These are phyloP conservation scores for Cordyceps fumosorosea DNA, from an alignment of 2,329 filamentous ascomycete species.

Conservation along the genomic window DNA sequence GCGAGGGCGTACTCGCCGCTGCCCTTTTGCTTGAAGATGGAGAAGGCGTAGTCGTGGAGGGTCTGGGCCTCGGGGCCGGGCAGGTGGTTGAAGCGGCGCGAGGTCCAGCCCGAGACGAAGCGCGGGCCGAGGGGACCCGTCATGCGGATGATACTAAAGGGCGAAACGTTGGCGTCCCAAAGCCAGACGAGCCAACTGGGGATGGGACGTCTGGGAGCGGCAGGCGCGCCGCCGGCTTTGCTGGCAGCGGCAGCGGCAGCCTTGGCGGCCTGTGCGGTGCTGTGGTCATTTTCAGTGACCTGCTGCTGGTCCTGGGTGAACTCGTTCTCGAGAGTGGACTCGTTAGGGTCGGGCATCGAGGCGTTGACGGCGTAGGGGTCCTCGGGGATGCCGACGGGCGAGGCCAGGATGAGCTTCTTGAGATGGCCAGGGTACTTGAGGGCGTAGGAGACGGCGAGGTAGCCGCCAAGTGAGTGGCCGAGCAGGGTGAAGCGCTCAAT, in stretches of 20 bases:
- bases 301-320: slow-evolving; percentile 67
- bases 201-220: slow-evolving; percentile 47
- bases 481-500: slow-evolving; percentile 91
- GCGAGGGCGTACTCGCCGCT: slow-evolving; percentile 90
- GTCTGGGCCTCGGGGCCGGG: slow-evolving; percentile 72
- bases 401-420: slow-evolving; percentile 93
- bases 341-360: slow-evolving; percentile 68
- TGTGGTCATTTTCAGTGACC: slow-evolving; percentile 34
- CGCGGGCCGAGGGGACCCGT: slow-evolving; percentile 84
- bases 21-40: slow-evolving; percentile 84
- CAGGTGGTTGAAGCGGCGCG: slow-evolving; percentile 83
- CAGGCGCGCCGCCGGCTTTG: slow-evolving; percentile 22
- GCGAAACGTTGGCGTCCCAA: slow-evolving; percentile 95
- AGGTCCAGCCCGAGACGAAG: slow-evolving; percentile 92
- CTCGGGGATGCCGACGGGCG: slow-evolving; percentile 89
- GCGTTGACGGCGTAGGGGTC: slow-evolving; percentile 84
- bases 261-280: slow-evolving; percentile 23
- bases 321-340: slow-evolving; percentile 69
- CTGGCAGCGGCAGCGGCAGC: slow-evolving; percentile 20
- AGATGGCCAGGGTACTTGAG: slow-evolving; percentile 91
- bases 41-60: slow-evolving; percentile 90
- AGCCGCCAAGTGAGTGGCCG: slow-evolving; percentile 89
- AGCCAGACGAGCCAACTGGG: slow-evolving; percentile 87
- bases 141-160: slow-evolving; percentile 85
- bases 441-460: slow-evolving; percentile 90